Evolutionary conservation across 2,329 filamentous ascomycete genomes (phyloP).

Genomic region (Pseudogymnoascus sp.): DNA sequence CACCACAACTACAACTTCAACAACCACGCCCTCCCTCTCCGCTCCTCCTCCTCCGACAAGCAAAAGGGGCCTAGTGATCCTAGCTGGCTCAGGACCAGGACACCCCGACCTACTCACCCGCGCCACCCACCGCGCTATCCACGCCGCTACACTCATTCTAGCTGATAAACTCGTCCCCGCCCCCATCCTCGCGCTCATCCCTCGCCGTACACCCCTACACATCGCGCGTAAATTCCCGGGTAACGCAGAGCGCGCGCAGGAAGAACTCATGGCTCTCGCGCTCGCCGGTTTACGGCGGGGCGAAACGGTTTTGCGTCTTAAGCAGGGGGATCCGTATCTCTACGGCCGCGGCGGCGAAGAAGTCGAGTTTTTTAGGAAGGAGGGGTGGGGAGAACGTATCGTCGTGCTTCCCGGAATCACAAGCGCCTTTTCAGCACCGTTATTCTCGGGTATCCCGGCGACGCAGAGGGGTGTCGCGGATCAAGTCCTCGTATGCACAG

Average conservation of each 20-base stretch:
- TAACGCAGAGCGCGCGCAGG: slow-evolving; percentile 88
- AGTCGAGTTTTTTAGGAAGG: slow-evolving; percentile 69
- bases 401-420: slow-evolving; percentile 84
- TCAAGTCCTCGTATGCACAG: slow-evolving; percentile 92
- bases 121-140: slow-evolving; percentile 70
- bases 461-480: slow-evolving; percentile 88
- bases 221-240: slow-evolving; percentile 97
- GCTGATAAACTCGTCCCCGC: slow-evolving; percentile 82
- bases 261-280: slow-evolving; percentile 76
- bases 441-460: slow-evolving; percentile 80
- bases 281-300: slow-evolving; percentile 62
- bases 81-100: slow-evolving; percentile 87
- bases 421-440: slow-evolving; percentile 73
- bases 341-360: slow-evolving; percentile 95
- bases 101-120: slow-evolving; percentile 86
- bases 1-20: slow-evolving; percentile 23
- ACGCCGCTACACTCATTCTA: slow-evolving; percentile 68
- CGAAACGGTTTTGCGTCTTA: slow-evolving; percentile 77
- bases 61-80: slow-evolving; percentile 63
- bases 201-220: slow-evolving; percentile 77
- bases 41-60: slow-evolving; percentile 25
- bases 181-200: slow-evolving; percentile 80
- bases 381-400: slow-evolving; percentile 58
- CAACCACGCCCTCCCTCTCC: slow-evolving; percentile 20
- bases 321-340: slow-evolving; percentile 94